Base-by-base conservation (phyloP, 441 rosid species). In the Euphorbia celastroides region DNA sequence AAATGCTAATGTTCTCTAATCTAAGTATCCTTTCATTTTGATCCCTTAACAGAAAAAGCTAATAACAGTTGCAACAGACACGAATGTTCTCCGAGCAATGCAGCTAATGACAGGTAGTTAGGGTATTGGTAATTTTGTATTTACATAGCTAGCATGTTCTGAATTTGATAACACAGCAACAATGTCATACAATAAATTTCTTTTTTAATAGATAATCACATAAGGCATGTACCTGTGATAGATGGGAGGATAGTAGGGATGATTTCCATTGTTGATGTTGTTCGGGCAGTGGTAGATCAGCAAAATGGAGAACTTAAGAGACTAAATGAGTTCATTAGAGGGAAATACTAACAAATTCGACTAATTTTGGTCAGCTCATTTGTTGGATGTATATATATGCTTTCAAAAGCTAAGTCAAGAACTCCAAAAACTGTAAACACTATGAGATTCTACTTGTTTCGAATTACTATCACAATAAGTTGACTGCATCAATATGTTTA, bases 171-270 rank as follows among this genome's bases (percentile, higher is more conserved):
- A 64, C 13, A 34, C 57, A 61, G 57, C 28, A 31, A 36, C 12
- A 61, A 55, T 23, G 14, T 3, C 22, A 31, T 42, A 16, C 27
- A 55, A 0, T 14, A 26, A 19, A 41, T 26, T 48, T 25, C 19
- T 58, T 11, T 31, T 67, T 65, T 50, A 0, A 9, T 86, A 88
- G 97, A 86, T 13, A 67, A 88, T 73, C 87, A 78, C 7, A 82
- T 93, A 58, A 78, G 94, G 22, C 97, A 93, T 68, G 87, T 79
- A 48, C 97, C 97, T 0, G 96, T 90, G 16, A 87, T 90, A 51
- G 88, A 90, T n/a, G 92, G 88, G 34, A 88, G 79, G 77, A 81
- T 93, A 48, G 87, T 84, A 0, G 98, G 98, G 60, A 80, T 90
- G 89, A 82, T 89, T 62, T 92, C 96, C 5, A 83, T 88, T 5